These are phyloP conservation scores for Phytophthora cryptogea DNA, from an alignment of 352 stramenopile genomes.

Conservation along the genomic window DNA sequence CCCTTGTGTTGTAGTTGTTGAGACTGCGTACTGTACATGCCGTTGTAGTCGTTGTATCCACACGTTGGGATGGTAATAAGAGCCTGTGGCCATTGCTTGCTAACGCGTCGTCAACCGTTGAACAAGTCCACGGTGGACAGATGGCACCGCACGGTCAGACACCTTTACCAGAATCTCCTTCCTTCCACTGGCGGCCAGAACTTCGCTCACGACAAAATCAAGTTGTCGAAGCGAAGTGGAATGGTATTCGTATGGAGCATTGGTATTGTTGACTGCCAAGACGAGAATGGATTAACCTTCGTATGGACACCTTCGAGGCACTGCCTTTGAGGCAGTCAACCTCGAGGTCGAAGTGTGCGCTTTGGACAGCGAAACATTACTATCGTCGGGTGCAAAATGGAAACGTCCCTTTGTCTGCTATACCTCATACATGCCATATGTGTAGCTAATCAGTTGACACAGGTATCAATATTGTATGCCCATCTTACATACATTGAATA, in stretches of 20 bases:
- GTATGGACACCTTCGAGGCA: conserved; percentile 2
- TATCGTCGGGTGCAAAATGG: conserved; percentile 9
- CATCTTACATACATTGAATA: too few species aligned
- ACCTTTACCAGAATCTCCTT: conserved; percentile 1
- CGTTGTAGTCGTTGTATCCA: conserved; percentile 8
- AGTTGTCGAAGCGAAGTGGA: background rate
- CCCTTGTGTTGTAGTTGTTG: conserved; percentile 19
- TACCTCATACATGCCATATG: too few species aligned
- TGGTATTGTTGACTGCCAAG: background rate
- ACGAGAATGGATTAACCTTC: conserved; percentile 4
- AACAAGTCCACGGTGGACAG: conserved; percentile 19
- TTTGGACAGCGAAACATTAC: conserved; percentile 10
- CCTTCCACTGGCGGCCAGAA: background rate
- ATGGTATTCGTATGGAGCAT: background rate
- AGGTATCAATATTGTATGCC: too few species aligned
- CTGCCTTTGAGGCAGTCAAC: conserved; percentile 9
- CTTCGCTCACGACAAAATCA: background rate
- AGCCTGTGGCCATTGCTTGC: conserved; percentile 11
- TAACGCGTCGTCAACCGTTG: background rate
- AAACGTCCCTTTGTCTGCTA: background rate
- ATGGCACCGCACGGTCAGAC: background rate
- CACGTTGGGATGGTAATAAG: conserved; percentile 16
- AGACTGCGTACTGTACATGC: background rate
- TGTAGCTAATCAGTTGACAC: too few species aligned
- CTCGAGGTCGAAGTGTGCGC: conserved; percentile 1